phyloP scores from a whole-genome alignment of 768 basidiomycete genomes.

The Tulasnella sp. region DNA sequence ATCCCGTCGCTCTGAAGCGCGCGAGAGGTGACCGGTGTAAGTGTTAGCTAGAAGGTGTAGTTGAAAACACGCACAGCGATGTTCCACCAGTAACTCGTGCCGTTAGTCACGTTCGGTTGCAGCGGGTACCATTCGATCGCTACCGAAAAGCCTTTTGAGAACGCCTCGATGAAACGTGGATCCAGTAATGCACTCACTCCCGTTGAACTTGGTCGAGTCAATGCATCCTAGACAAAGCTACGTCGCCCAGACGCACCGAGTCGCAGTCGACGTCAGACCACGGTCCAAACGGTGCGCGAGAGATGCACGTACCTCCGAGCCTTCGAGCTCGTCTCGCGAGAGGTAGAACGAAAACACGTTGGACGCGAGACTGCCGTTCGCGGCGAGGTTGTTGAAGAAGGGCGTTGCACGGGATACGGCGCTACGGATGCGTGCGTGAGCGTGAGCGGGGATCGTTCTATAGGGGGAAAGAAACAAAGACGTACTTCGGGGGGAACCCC shows the following conservation, averaged over 20 bases:
- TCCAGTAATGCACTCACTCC: background rate
- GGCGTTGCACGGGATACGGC: background rate
- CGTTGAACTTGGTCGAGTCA: background rate
- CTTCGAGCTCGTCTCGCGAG: background rate
- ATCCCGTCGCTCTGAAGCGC: no score
- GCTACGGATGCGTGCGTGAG: background rate
- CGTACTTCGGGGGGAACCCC: background rate
- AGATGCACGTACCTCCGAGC: background rate
- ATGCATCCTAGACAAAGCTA: background rate
- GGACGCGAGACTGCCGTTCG: background rate
- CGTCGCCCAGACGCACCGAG: no score
- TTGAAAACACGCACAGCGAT: background rate
- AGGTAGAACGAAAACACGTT: background rate
- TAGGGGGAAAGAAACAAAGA: background rate
- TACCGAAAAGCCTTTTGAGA: background rate
- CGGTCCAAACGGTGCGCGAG: no score
- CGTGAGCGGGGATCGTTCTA: background rate
- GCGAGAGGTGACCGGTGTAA: no score
- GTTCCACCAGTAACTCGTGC: background rate
- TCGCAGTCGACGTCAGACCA: no score
- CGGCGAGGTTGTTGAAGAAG: background rate
- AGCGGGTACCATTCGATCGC: background rate
- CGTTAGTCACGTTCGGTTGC: background rate
- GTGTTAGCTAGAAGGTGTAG: no score
- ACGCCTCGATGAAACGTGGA: no score